Base-by-base conservation (phyloP, 495 filamentous ascomycete species). In the Astrocystis sublimbata region DNA sequence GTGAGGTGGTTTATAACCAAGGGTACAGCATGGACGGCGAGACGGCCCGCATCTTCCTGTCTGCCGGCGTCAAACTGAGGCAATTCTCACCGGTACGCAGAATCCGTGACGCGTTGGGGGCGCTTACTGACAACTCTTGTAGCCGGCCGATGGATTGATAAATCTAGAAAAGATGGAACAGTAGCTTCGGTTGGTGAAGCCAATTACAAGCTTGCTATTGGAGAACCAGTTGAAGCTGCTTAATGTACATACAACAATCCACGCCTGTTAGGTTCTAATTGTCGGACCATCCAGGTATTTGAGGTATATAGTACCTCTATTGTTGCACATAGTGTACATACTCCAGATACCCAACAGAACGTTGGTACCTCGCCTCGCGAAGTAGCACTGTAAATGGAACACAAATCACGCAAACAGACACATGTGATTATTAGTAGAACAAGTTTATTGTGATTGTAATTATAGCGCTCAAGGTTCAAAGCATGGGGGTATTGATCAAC, bases 11-110 rank as follows among this genome's bases (percentile, higher is more conserved):
- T 28, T 98, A 96, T 71, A 90, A 85, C 49, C 88, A 94, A 69
- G 85, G 91, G 6, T 98, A 98, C 68, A 92, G 90, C 62, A 96
- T 98, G 90, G 94, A 98, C 73, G 79, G 75, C 24, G 84, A 92
- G 76, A 92, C 92, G 30, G 91, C 92, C n/a, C 82, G 80, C 26
- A 86, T 97, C 42, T 86, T 97, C 49, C 71, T 80, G 60, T 79
- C 89, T 68, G 92, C 89, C 9, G 91, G 91, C 7, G 88, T 97
- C 8, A 79, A 79, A 45, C 73, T 97, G 60, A 81, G 92, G 64
- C 91, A 96, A 73, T 96, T 93, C 67, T 87, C 84, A 58, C 89
- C 90, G 58, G 92, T 93, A 77, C 80, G 85, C 81, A 19, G 6
- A 6, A 24, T 24, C 51, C 41, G 26, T 43, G 26, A 30, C 50